phyloP scores from a whole-genome alignment of 192 early-diverging fungal genomes.

The Umbelopsis sp. region DNA sequence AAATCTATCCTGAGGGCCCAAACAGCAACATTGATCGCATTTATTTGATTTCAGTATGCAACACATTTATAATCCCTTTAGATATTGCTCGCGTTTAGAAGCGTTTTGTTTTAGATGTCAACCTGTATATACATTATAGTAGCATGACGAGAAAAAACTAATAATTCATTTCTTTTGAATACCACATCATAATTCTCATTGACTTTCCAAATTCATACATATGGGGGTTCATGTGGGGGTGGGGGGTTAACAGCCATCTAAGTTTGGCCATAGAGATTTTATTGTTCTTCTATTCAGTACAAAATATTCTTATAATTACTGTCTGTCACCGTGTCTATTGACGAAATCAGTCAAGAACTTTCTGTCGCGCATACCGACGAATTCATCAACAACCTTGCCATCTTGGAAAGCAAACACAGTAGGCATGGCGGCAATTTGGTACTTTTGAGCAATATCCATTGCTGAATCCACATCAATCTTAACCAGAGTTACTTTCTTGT shows the following conservation, averaged over 20 bases:
- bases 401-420: constrained; percentile 74
- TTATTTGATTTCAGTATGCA: background rate
- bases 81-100: background rate
- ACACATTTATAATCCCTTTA: constrained; percentile 7
- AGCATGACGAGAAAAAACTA: no score
- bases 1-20: no score
- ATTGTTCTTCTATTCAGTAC: background rate
- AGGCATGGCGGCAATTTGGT: constrained; percentile 71
- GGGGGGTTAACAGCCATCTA: background rate
- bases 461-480: constrained; percentile 79
- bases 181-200: no score
- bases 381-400: constrained; percentile 60
- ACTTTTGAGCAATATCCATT: constrained; percentile 59
- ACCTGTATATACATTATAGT: no score
- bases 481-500: constrained; percentile 70
- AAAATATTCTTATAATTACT: background rate
- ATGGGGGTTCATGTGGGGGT: no score
- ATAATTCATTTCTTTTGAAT: no score
- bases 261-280: background rate
- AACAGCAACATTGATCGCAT: no score
- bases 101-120: constrained; percentile 4
- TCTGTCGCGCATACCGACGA: constrained; percentile 62
- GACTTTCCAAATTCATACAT: no score
- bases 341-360: constrained; percentile 52
- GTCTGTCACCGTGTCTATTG: constrained; percentile 50